Percentiles rank a stretch among this genome's conserved stretches.
Evolutionary conservation across 2,329 filamentous ascomycete genomes (phyloP).

Genomic region (Cladophialophora carrionii): DNA sequence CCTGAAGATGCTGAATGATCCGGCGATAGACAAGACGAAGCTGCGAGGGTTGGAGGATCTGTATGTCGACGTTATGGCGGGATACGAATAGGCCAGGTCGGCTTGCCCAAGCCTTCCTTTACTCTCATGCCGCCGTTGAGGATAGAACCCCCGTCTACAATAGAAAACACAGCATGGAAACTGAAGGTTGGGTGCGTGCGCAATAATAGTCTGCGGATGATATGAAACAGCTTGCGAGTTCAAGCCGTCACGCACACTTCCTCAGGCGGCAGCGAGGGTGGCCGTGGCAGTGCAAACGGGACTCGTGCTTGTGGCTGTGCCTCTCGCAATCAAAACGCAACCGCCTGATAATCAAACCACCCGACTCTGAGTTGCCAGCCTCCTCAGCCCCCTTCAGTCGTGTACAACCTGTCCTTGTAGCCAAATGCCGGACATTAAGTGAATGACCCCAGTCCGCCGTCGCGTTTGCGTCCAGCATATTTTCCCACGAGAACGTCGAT

Average conservation of each 20-base stretch:
- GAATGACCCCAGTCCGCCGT: not conserved
- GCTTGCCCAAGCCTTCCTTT: not conserved
- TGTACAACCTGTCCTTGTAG: not conserved
- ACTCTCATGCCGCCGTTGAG: not conserved
- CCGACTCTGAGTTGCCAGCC: constrained; percentile 3
- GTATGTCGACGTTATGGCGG: constrained; percentile 21
- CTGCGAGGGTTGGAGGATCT: constrained; percentile 15
- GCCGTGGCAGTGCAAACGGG: constrained; percentile 11
- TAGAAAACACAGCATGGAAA: not conserved
- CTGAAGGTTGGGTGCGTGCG: not conserved
- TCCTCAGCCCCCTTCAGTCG: constrained; percentile 8
- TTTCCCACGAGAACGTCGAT: not conserved
- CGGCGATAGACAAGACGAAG: constrained; percentile 16
- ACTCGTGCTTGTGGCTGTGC: constrained; percentile 17
- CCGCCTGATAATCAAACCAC: constrained; percentile 17
- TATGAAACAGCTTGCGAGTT: not conserved
- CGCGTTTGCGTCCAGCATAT: not conserved
- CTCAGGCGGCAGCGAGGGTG: constrained; percentile 9
- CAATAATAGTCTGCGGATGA: not conserved
- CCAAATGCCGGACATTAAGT: not conserved
- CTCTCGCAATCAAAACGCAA: constrained; percentile 15
- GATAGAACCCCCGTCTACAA: not conserved
- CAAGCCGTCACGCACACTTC: not conserved
- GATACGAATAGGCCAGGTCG: not conserved
- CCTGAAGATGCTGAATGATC: constrained; percentile 39